Conservation (phyloP, 345 rosid genomes). For the Citrus unshiu region DNA sequence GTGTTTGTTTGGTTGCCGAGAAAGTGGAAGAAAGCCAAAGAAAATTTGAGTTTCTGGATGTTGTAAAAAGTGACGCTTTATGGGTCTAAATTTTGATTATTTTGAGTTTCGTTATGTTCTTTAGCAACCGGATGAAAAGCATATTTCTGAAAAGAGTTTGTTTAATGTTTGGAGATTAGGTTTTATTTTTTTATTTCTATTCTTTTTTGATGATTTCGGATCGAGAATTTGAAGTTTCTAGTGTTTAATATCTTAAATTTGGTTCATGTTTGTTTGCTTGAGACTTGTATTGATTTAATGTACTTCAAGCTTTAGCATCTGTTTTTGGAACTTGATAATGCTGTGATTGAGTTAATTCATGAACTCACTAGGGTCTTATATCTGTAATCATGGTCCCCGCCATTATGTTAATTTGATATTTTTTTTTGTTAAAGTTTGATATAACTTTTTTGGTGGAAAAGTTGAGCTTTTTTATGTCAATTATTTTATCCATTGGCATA, state of each 20-base stretch:
- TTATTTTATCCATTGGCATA: slow-evolving; percentile 28
- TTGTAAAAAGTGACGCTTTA: background rate
- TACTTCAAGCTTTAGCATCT: slow-evolving; percentile 16
- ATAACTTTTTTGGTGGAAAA: slow-evolving; percentile 30
- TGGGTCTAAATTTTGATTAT: background rate
- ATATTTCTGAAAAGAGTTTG: background rate
- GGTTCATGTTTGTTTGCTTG: background rate
- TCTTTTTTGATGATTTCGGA: background rate
- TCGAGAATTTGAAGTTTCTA: slow-evolving; percentile 14
- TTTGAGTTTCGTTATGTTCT: background rate
- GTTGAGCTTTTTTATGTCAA: slow-evolving; percentile 30
- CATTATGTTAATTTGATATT: slow-evolving; percentile 40
- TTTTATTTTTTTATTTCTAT: background rate
- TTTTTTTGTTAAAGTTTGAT: slow-evolving; percentile 39
- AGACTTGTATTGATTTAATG: background rate
- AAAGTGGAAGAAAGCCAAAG: slow-evolving; percentile 23
- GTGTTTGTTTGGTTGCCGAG: slow-evolving; percentile 14
- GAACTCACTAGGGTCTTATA: slow-evolving; percentile 37
- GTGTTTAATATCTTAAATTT: background rate
- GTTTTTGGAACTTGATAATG: slow-evolving; percentile 34
- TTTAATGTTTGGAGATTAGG: background rate
- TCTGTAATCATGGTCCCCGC: slow-evolving; percentile 63
- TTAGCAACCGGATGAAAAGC: background rate
- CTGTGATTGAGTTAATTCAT: slow-evolving; percentile 1
- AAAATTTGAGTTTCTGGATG: background rate